These are phyloP conservation scores for Scheffersomyces parashehatae DNA, from an alignment of 1,139 yeast species.

Conservation along the genomic window DNA sequence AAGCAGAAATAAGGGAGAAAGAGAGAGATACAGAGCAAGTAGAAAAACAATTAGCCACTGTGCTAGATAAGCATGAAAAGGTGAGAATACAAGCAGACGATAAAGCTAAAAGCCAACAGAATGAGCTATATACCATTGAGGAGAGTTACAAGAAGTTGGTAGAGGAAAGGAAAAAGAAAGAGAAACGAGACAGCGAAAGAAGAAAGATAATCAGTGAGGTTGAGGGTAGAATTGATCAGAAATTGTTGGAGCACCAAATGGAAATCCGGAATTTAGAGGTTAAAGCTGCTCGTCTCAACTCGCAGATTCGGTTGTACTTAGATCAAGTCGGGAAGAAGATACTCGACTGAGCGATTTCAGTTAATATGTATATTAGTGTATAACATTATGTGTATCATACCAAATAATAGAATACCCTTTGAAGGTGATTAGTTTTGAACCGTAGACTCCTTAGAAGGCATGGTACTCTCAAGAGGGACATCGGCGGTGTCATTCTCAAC, in stretches of 20 bases:
- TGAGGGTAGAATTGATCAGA: conserved; percentile 45
- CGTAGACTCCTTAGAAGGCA: too few relatives aligned
- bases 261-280: conserved; percentile 56
- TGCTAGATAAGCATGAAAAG: conserved; percentile 55
- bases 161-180: conserved; percentile 52
- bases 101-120: conserved; percentile 43
- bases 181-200: conserved; percentile 51
- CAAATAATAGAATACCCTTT: too few relatives aligned
- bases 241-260: conserved; percentile 47
- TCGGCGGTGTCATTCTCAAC: neutral
- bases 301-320: conserved; percentile 51
- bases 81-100: conserved; percentile 50
- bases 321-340: conserved; percentile 46
- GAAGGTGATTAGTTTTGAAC: too few relatives aligned
- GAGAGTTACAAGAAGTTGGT: conserved; percentile 49
- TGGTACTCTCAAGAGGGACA: too few relatives aligned
- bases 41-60: conserved; percentile 52
- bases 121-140: conserved; percentile 45
- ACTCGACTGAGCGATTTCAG: conserved; percentile 14
- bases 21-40: conserved; percentile 51
- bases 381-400: too few relatives aligned
- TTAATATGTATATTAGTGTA: conserved; percentile 2
- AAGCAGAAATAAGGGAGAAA: conserved; percentile 35
- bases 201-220: conserved; percentile 49
- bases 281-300: conserved; percentile 55